Evolutionary conservation across 164 flowering plant species (phyloP).

Genomic region (Magnolia kwangsiensis): DNA sequence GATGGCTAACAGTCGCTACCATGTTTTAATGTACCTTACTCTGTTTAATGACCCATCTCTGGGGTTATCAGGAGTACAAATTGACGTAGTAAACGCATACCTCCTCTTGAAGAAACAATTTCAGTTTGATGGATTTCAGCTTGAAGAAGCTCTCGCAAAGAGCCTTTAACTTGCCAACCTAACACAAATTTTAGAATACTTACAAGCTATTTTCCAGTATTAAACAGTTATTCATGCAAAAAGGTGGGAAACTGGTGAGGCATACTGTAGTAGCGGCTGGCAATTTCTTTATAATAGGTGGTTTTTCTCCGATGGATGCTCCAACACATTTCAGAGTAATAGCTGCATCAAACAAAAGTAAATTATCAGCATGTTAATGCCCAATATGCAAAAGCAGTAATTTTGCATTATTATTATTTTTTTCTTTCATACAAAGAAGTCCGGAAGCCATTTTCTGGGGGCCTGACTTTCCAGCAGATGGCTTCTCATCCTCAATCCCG

Average conservation of each 20-base stretch:
- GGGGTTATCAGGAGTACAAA: background rate
- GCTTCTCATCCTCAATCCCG: slow-evolving; percentile 85
- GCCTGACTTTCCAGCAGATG: slow-evolving; percentile 44
- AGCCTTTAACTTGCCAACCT: slow-evolving; percentile 90
- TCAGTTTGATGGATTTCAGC: slow-evolving; percentile 56
- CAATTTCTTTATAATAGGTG: slow-evolving; percentile 63
- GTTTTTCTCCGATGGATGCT: slow-evolving; percentile 82
- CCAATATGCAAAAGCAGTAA: background rate
- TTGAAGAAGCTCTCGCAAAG: slow-evolving; percentile 89
- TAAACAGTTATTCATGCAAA: background rate
- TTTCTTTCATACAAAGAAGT: slow-evolving; percentile 57
- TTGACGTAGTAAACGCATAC: slow-evolving; percentile 29
- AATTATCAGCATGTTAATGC: slow-evolving; percentile 2
- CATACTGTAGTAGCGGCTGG: slow-evolving; percentile 79
- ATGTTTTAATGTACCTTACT: background rate
- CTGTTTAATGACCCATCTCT: slow-evolving; percentile 3
- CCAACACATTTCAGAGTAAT: slow-evolving; percentile 81
- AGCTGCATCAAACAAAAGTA: slow-evolving; percentile 40
- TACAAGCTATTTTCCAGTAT: background rate
- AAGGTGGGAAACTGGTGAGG: slow-evolving; percentile 3
- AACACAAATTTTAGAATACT: slow-evolving; percentile 7
- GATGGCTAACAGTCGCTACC: background rate
- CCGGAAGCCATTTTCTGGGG: slow-evolving; percentile 88
- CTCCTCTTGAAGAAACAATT: slow-evolving; percentile 75
- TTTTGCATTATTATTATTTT: background rate